A percentile compares a stretch with the other conserved stretches of the same genome.
Evolutionary conservation across 2,329 filamentous ascomycete species (phyloP).

Genomic region (Rosellinia necatrix): DNA sequence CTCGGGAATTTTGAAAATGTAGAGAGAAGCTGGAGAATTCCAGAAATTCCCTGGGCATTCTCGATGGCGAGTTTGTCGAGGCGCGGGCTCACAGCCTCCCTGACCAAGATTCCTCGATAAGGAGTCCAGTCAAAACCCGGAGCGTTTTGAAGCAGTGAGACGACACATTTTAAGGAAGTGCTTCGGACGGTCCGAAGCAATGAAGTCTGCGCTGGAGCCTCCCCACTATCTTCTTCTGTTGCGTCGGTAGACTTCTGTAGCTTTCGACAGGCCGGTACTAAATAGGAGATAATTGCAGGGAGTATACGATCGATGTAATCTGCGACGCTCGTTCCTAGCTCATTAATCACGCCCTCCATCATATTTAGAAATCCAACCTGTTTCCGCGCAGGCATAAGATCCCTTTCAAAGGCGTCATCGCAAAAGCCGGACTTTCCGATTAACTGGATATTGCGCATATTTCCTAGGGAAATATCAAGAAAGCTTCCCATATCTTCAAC

Average conservation of each 20-base stretch:
- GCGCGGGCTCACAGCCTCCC: conserved; percentile 76
- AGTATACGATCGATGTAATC: conserved; percentile 72
- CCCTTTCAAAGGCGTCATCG: conserved; percentile 58
- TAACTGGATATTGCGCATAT: conserved; percentile 65
- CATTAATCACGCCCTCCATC: conserved; percentile 83
- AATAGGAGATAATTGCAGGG: conserved; percentile 79
- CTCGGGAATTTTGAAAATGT: conserved; percentile 75
- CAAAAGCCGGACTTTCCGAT: conserved; percentile 55
- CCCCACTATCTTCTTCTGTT: conserved; percentile 39
- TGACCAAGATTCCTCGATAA: conserved; percentile 73
- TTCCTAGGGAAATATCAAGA: conserved; percentile 78
- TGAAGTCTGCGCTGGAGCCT: conserved; percentile 53
- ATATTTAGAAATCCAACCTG: conserved; percentile 93
- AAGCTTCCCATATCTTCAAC: conserved; percentile 79
- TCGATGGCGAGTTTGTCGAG: conserved; percentile 80
- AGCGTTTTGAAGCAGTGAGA: conserved; percentile 75
- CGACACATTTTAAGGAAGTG: conserved; percentile 80
- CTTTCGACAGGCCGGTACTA: conserved; percentile 70
- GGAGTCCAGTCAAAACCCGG: conserved; percentile 71
- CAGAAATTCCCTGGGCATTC: conserved; percentile 87
- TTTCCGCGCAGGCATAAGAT: conserved; percentile 71
- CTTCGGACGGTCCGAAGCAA: conserved; percentile 70
- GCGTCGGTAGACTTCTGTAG: conserved; percentile 51
- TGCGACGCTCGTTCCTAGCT: conserved; percentile 74
- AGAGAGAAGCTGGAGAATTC: conserved; percentile 76